Evolutionary conservation across 176 grass and related monocot genomes (phyloP).

Genomic region (Zoysia pacifica): DNA sequence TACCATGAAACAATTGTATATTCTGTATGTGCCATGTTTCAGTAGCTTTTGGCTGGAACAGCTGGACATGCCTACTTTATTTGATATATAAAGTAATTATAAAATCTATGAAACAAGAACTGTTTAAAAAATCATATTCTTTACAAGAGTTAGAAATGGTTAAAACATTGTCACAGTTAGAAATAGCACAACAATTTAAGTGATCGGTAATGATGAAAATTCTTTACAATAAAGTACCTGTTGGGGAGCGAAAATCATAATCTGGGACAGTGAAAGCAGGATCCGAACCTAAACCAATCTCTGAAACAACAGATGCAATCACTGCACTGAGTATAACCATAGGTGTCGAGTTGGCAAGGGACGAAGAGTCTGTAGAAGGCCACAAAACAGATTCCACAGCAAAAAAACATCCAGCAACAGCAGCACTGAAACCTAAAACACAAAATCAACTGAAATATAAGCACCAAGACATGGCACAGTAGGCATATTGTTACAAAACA

Average conservation of each 20-base stretch:
- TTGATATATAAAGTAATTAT: conserved; percentile 26
- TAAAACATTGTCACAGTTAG: conserved; percentile 18
- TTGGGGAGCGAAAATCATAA: conserved; percentile 95
- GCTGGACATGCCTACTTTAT: neutral
- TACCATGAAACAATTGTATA: neutral
- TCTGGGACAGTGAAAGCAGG: conserved; percentile 85
- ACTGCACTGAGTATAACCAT: conserved; percentile 96
- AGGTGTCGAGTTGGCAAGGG: conserved; percentile 80
- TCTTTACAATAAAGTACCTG: conserved; percentile 53
- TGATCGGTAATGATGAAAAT: conserved; percentile 6
- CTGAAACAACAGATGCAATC: conserved; percentile 92
- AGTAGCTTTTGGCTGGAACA: neutral
- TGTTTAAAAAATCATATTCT: conserved; percentile 9
- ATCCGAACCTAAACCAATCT: conserved; percentile 84
- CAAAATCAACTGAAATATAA: conserved; percentile 62
- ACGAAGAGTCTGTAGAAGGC: conserved; percentile 68
- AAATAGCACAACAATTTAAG: conserved; percentile 7
- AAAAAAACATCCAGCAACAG: conserved; percentile 96
- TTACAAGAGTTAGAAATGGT: neutral
- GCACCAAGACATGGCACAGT: neutral
- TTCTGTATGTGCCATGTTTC: neutral
- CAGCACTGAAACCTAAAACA: conserved; percentile 97
- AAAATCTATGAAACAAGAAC: neutral
- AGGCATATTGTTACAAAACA: neutral
- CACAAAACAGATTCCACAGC: conserved; percentile 95